A percentile compares a stretch with the other conserved stretches of the same genome.
These are phyloP conservation scores for Escovopsis sp. DNA, from an alignment of 2,329 filamentous ascomycete genomes.

Conservation along the genomic window DNA sequence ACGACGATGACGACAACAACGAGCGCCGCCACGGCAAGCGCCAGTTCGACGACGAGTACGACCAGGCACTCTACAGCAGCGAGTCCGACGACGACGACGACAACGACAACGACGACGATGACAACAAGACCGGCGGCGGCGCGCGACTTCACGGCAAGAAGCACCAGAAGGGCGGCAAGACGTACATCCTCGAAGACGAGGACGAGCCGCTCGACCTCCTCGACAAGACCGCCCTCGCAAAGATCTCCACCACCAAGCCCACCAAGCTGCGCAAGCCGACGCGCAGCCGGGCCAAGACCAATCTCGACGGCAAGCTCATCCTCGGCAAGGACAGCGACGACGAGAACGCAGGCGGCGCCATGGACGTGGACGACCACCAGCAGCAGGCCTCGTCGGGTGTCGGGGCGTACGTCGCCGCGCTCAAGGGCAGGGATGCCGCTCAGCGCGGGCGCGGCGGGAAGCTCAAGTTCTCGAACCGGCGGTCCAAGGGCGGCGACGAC, in stretches of 20 bases:
- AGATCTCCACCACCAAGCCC: conserved; percentile 85
- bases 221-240: conserved; percentile 74
- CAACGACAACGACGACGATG: conserved; percentile 39
- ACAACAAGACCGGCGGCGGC: conserved; percentile 44
- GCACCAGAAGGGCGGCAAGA: conserved; percentile 44
- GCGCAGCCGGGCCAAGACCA: conserved; percentile 47
- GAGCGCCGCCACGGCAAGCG: conserved; percentile 30
- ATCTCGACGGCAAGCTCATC: conserved; percentile 69
- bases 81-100: conserved; percentile 38
- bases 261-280: conserved; percentile 43
- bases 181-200: conserved; percentile 87
- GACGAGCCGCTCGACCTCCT: conserved; percentile 91
- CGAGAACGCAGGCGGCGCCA: conserved; percentile 25
- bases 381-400: conserved; percentile 44
- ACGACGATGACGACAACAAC: conserved; percentile 22
- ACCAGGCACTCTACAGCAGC: conserved; percentile 86
- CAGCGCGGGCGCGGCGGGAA: conserved; percentile 50
- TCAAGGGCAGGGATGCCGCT: conserved; percentile 51
- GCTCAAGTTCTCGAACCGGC: conserved; percentile 56
- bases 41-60: conserved; percentile 82
- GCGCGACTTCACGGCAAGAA: conserved; percentile 25
- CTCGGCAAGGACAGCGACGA: conserved; percentile 44
- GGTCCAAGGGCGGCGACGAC: conserved; percentile 30
- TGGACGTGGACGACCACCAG: conserved; percentile 48
- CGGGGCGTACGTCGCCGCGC: conserved; percentile 53